Conservation (phyloP, 1,284 basidiomycete species). For the Ceratobasidium sp. region DNA sequence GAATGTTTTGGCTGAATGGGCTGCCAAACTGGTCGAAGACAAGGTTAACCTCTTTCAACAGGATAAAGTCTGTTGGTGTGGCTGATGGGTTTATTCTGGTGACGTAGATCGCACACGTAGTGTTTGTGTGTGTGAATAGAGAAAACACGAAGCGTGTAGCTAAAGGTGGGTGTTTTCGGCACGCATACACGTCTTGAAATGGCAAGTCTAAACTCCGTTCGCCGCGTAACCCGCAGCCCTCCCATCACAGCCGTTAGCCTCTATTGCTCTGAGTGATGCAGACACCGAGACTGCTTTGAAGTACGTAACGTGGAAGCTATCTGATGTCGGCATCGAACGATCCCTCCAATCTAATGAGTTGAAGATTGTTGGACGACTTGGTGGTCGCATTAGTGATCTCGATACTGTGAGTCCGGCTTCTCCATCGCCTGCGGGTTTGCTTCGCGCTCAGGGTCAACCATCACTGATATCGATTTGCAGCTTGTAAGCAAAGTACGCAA, state of each 20-base stretch:
- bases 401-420: slow-evolving; percentile 65
- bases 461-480: slow-evolving; percentile 50
- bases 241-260: slow-evolving; percentile 83
- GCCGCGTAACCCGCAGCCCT: slow-evolving; percentile 61
- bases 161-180: slow-evolving; percentile 60
- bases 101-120: slow-evolving; percentile 82
- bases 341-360: slow-evolving; percentile 62
- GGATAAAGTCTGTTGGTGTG: background rate
- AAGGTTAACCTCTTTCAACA: slow-evolving; percentile 57
- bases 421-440: slow-evolving; percentile 2
- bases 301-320: slow-evolving; percentile 83
- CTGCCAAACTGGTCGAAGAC: slow-evolving; percentile 79
- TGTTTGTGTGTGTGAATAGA: slow-evolving; percentile 89
- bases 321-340: slow-evolving; percentile 62
- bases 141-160: slow-evolving; percentile 86
- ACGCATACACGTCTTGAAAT: background rate
- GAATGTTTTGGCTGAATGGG: slow-evolving; percentile 85
- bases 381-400: slow-evolving; percentile 87
- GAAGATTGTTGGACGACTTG: slow-evolving; percentile 71
- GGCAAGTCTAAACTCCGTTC: background rate
- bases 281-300: slow-evolving; percentile 79
- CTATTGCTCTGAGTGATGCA: slow-evolving; percentile 83
- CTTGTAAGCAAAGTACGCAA: slow-evolving; percentile 85
- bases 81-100: background rate
- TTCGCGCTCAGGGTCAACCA: slow-evolving; percentile 11